phyloP scores from a whole-genome alignment of 768 basidiomycete species.

The Mycena capillaripes region DNA sequence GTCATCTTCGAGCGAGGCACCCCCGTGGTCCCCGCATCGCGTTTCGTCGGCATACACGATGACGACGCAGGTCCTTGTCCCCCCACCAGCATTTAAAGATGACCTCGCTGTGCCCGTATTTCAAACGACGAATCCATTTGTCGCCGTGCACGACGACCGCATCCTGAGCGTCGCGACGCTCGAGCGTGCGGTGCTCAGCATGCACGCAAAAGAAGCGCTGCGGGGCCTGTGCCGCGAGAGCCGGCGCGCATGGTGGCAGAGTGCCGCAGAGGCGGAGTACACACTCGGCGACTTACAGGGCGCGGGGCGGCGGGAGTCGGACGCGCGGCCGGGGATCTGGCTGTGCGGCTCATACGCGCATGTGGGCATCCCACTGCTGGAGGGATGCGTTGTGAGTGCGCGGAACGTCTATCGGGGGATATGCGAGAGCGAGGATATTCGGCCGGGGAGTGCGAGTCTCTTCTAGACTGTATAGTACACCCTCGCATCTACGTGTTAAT shows the following conservation, averaged over 20 bases:
- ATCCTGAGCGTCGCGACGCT: conserved; percentile 72
- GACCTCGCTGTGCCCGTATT: conserved; percentile 58
- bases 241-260: conserved; percentile 59
- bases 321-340: conserved; percentile 66
- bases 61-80: conserved; percentile 73
- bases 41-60: conserved; percentile 70
- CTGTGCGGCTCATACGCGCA: conserved; percentile 81
- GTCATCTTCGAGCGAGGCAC: not conserved
- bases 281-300: conserved; percentile 68
- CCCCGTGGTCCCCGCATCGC: conserved; percentile 43
- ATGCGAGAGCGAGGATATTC: conserved; percentile 34
- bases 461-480: conserved; percentile 11
- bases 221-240: conserved; percentile 56
- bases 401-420: conserved; percentile 58
- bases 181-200: conserved; percentile 73
- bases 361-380: conserved; percentile 81
- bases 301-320: conserved; percentile 50
- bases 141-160: conserved; percentile 60
- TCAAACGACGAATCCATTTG: conserved; percentile 83
- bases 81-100: conserved; percentile 48
- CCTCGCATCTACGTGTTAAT: too few species aligned
- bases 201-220: conserved; percentile 65
- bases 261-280: conserved; percentile 51
- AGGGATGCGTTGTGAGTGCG: conserved; percentile 86
- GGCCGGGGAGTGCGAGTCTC: conserved; percentile 13